Evolutionary conservation across 768 basidiomycete species (phyloP).

Genomic region (Leccinellum luteum): DNA sequence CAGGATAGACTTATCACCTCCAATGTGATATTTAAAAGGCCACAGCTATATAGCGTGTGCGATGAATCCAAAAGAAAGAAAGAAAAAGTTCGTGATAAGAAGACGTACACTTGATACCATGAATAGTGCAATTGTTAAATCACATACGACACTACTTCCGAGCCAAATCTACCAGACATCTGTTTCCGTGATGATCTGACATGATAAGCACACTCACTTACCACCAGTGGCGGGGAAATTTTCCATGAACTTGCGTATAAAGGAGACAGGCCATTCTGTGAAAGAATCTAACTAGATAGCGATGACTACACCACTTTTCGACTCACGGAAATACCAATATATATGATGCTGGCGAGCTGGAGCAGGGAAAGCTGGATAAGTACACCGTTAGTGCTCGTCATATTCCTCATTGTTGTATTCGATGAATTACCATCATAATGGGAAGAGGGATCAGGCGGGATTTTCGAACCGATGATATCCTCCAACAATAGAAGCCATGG

Average conservation of each 20-base stretch:
- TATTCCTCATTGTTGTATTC: not conserved
- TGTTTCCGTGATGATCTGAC: not conserved
- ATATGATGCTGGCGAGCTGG: slow-evolving; percentile 18
- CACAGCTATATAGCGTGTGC: slow-evolving; percentile 10
- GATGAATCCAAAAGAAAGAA: not conserved
- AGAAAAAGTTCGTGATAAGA: too few species aligned
- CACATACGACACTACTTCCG: slow-evolving; percentile 16
- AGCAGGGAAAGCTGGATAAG: slow-evolving; percentile 19
- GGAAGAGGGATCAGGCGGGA: not conserved
- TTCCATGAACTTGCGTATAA: not conserved
- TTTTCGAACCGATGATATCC: slow-evolving; percentile 11
- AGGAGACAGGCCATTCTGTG: slow-evolving; percentile 3
- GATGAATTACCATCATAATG: slow-evolving; percentile 16
- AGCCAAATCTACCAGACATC: slow-evolving; percentile 19
- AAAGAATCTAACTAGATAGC: not conserved
- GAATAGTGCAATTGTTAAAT: slow-evolving; percentile 19
- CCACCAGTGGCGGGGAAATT: slow-evolving; percentile 8
- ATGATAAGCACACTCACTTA: slow-evolving; percentile 2
- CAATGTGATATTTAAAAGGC: slow-evolving; percentile 6
- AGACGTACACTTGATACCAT: slow-evolving; percentile 15
- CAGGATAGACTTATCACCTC: slow-evolving; percentile 1
- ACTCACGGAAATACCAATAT: not conserved
- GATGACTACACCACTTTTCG: not conserved
- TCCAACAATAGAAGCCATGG: slow-evolving; percentile 26
- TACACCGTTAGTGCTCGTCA: not conserved